Evolutionary conservation across 352 stramenopile genomes (phyloP), one percentile per base, ranked within the genome.

Genomic region (Globisporangium paddicum): DNA sequence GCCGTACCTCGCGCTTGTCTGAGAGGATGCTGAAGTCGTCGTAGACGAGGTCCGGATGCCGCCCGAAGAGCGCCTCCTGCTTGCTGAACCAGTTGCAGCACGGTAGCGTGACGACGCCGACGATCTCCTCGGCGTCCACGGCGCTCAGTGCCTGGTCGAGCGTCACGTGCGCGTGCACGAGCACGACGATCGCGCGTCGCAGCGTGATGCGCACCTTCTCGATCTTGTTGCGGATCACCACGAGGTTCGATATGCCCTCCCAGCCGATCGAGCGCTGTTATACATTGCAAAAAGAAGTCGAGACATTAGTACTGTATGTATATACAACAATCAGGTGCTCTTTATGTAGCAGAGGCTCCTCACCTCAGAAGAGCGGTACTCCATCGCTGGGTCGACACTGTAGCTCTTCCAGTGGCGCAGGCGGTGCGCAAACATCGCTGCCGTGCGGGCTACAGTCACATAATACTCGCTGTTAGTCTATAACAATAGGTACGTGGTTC

Each of bases 81-180:
- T 79, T 62, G 13, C 78, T 75, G 53, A 91, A 93, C 84, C 84
- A 93, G 55, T 93, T 93, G 60, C 84, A 93, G 63, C 84, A 93
- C 16, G 81, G 84, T 34, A 91, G 64, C 30, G 84, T 91, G 8
- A 91, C 71, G 5, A 91, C 75, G 6, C 79, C 84, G 19, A 76
- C 75, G 26, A 91, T 41, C 18, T 75, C 30, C 9, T 88, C 73
- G 8, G 81, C 81, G 34, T 89, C 71, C 19, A 93, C 71, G 2
- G 81, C 77, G 37, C 71, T 72, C 49, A 93, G 51, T 2, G 81
- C 81, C 60, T 93, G 84, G 14, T 80, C 72, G 23, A 93, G 59
- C 47, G 84, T 89, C 64, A 93, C 79, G 50, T 93, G 84, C 0
- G 84, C 81, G 44, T 91, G 84, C n/a, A 93, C 79, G 0, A 93